A percentile compares a stretch with the other conserved stretches of the same genome.
phyloP scores from a whole-genome alignment of 495 filamentous ascomycete genomes.

The Penicillium fimorum region DNA sequence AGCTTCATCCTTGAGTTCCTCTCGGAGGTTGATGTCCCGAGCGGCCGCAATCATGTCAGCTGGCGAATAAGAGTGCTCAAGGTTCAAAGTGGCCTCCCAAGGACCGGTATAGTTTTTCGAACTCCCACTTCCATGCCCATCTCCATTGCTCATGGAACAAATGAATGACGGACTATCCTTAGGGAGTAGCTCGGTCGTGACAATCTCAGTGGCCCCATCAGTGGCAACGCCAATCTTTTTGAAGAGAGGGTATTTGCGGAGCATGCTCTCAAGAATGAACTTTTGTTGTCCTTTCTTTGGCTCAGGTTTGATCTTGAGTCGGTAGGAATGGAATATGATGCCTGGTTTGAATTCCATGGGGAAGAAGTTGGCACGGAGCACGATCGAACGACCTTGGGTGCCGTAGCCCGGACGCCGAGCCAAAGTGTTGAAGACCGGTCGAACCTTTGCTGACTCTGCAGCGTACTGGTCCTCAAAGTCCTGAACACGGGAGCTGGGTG shows the following conservation, averaged over 20 bases:
- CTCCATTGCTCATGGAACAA: not conserved
- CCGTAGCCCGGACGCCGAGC: slow-evolving; percentile 46
- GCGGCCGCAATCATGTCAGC: not conserved
- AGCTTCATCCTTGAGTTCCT: not conserved
- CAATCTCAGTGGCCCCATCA: slow-evolving; percentile 18
- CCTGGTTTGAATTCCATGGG: slow-evolving; percentile 19
- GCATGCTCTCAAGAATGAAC: not conserved
- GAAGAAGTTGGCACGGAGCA: slow-evolving; percentile 50
- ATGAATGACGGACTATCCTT: not conserved
- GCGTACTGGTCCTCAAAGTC: slow-evolving; percentile 12
- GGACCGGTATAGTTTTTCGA: not conserved
- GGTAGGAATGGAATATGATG: slow-evolving; percentile 15
- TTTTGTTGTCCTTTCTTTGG: not conserved
- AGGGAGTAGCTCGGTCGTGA: slow-evolving; percentile 6
- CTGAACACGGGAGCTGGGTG: not conserved
- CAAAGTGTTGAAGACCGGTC: not conserved
- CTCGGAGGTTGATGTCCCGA: not conserved
- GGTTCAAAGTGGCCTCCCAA: not conserved
- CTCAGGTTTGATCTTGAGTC: slow-evolving; percentile 8
- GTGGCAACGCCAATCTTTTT: slow-evolving; percentile 2
- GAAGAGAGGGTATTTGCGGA: not conserved
- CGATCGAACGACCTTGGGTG: slow-evolving; percentile 31
- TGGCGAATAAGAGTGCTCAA: not conserved
- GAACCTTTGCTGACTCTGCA: not conserved
- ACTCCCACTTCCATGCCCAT: not conserved